Percentiles rank a stretch among this genome's conserved stretches.
These are phyloP conservation scores for Hibiscus mutabilis DNA, from an alignment of 345 rosid species.

Conservation along the genomic window DNA sequence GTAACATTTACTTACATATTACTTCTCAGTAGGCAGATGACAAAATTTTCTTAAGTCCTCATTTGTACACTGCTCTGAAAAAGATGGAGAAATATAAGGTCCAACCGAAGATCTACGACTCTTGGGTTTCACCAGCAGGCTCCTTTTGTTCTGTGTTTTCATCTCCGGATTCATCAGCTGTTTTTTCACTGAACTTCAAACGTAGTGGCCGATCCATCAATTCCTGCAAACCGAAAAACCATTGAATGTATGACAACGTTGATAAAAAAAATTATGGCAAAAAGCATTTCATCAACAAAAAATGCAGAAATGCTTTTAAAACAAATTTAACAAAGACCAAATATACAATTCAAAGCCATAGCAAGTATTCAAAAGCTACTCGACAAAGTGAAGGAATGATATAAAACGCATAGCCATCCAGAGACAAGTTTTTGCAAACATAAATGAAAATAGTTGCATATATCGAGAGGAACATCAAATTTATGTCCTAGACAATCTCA, in stretches of 20 bases:
- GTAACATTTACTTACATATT: slow-evolving; percentile 1
- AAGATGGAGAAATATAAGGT: background rate
- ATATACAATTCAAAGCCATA: background rate
- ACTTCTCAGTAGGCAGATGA: background rate
- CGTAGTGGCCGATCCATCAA: slow-evolving; percentile 74
- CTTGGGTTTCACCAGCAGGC: slow-evolving; percentile 17
- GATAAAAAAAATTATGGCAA: background rate
- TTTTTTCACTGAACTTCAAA: slow-evolving; percentile 54
- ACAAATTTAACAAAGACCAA: too few species aligned
- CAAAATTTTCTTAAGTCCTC: background rate
- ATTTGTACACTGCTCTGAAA: slow-evolving; percentile 6
- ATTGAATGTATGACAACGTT: background rate
- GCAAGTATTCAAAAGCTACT: background rate
- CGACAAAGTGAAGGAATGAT: background rate
- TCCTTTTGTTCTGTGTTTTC: slow-evolving; percentile 24
- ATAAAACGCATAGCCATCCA: background rate
- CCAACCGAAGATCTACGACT: slow-evolving; percentile 8
- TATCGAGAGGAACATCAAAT: background rate
- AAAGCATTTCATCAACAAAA: background rate
- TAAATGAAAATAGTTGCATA: background rate
- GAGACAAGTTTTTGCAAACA: background rate
- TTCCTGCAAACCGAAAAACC: slow-evolving; percentile 37
- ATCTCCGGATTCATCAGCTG: slow-evolving; percentile 35
- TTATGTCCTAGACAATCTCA: background rate
- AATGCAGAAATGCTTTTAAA: too few species aligned